These are phyloP conservation scores for Aspergillus ochraceoroseus DNA, from an alignment of 2,329 filamentous ascomycete genomes.

Conservation along the genomic window DNA sequence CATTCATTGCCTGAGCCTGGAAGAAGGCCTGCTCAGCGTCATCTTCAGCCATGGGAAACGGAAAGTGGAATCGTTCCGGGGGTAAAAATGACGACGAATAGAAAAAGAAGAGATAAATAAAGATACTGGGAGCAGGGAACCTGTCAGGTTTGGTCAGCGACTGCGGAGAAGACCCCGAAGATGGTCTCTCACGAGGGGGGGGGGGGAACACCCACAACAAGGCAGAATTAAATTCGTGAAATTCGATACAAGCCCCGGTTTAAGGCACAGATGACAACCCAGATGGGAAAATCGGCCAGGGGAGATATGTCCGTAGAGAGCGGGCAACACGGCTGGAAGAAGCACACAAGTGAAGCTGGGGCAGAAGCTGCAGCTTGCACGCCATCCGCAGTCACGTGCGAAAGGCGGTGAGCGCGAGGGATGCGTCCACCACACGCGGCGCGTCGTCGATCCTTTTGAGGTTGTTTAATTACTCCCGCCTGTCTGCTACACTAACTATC, in stretches of 20 bases:
- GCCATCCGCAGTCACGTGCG: conserved; percentile 27
- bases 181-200: neutral
- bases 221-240: too few species aligned
- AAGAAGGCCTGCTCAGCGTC: conserved; percentile 53
- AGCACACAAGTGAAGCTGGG: conserved; percentile 8
- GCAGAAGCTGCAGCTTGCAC: conserved; percentile 26
- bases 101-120: too few species aligned
- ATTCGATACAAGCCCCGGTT: too few species aligned
- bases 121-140: conserved; percentile 2
- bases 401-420: conserved; percentile 31
- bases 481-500: too few species aligned
- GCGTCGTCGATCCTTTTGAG: conserved; percentile 20
- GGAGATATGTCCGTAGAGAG: conserved; percentile 2
- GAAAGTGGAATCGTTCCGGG: conserved; percentile 12
- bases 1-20: conserved; percentile 46
- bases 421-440: conserved; percentile 26
- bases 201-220: neutral
- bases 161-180: conserved; percentile 1
- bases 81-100: too few species aligned
- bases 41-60: conserved; percentile 48
- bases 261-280: conserved; percentile 1
- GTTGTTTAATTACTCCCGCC: conserved; percentile 19
- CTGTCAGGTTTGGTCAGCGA: conserved; percentile 9
- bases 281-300: neutral
- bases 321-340: neutral